phyloP scores from a whole-genome alignment of 441 rosid species.

The Pelargonium fulgidum region DNA sequence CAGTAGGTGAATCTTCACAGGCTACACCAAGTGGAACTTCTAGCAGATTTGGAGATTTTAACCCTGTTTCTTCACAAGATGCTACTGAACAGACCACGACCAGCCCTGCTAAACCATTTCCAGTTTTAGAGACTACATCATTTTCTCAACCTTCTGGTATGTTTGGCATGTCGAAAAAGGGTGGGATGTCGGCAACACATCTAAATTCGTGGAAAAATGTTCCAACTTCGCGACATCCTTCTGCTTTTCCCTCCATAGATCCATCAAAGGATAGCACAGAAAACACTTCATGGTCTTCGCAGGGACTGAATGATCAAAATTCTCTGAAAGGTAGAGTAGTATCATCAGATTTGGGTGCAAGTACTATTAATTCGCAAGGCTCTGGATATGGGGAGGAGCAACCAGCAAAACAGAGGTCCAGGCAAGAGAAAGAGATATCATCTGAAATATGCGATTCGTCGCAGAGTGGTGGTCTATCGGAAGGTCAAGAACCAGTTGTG shows the following conservation, averaged over 20 bases:
- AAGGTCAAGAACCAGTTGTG: conserved; percentile 25
- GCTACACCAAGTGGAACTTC: conserved; percentile 20
- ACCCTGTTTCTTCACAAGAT: conserved; percentile 29
- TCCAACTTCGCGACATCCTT: conserved; percentile 33
- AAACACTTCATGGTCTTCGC: conserved; percentile 29
- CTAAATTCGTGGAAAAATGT: conserved; percentile 36
- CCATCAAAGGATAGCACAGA: conserved; percentile 33
- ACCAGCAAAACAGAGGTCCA: conserved; percentile 22
- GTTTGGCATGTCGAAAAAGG: conserved; percentile 36
- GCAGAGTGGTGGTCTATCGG: conserved; percentile 24
- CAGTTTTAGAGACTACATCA: conserved; percentile 36
- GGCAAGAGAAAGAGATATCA: conserved; percentile 18
- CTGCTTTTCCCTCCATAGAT: conserved; percentile 31
- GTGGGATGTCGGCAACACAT: conserved; percentile 30
- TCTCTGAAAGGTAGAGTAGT: conserved; percentile 30
- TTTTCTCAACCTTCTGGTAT: conserved; percentile 31
- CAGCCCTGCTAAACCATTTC: conserved; percentile 36
- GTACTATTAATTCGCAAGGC: conserved; percentile 24
- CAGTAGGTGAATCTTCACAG: conserved; percentile 32
- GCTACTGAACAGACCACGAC: conserved; percentile 25
- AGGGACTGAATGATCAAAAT: conserved; percentile 35
- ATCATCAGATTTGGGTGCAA: conserved; percentile 32
- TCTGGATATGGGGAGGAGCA: conserved; percentile 27
- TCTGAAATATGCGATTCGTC: conserved; percentile 26
- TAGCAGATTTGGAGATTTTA: conserved; percentile 20